Conservation (phyloP, 495 filamentous ascomycete species). For the Beverwykella pulmonaria region DNA sequence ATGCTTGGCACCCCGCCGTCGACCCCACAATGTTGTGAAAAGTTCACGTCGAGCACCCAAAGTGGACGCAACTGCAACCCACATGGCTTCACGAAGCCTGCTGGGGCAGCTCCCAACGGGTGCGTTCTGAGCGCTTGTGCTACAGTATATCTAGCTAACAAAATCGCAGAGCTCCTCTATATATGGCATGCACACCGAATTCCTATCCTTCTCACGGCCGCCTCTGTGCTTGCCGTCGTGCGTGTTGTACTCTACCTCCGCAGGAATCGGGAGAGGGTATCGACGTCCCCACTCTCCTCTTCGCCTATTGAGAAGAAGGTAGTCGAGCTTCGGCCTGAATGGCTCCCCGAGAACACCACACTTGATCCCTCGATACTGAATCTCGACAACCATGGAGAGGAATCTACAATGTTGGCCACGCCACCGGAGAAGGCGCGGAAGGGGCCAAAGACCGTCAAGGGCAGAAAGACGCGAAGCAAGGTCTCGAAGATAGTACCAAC, state of each 20-base stretch:
- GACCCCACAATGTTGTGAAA: neutral
- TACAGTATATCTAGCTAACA: neutral
- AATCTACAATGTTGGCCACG: constrained; percentile 3
- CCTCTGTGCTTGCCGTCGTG: constrained; percentile 33
- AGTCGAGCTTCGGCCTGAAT: constrained; percentile 26
- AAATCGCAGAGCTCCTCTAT: constrained; percentile 37
- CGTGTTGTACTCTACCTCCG: constrained; percentile 34
- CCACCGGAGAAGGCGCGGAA: constrained; percentile 23
- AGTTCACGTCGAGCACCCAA: neutral
- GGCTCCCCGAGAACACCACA: constrained; percentile 33
- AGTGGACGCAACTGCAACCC: neutral
- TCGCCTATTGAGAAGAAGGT: constrained; percentile 34
- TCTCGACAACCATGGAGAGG: constrained; percentile 27
- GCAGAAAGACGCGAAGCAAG: constrained; percentile 31
- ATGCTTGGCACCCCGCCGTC: neutral
- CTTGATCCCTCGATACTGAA: constrained; percentile 11
- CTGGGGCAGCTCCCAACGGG: constrained; percentile 6
- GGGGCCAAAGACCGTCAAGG: constrained; percentile 31
- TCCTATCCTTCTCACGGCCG: constrained; percentile 40
- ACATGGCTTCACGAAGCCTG: neutral
- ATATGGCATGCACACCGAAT: constrained; percentile 45
- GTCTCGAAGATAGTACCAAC: constrained; percentile 15
- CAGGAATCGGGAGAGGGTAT: constrained; percentile 14
- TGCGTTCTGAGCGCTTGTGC: neutral
- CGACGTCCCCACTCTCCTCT: constrained; percentile 18